Evolutionary conservation across 306 rosid species (phyloP).

Genomic region (Ochetophila trinervis): DNA sequence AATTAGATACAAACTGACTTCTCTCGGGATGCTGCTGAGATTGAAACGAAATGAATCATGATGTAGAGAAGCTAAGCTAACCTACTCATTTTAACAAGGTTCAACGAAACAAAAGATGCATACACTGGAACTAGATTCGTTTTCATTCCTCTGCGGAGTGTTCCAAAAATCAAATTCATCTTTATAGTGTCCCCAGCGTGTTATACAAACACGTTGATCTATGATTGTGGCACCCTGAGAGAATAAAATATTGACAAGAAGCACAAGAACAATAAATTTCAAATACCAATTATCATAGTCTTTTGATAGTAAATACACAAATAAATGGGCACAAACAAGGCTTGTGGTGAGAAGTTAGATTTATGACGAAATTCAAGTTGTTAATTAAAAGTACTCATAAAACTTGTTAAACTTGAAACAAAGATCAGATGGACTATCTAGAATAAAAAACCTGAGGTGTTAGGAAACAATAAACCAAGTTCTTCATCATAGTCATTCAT

Average conservation of each 20-base stretch:
- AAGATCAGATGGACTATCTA: too few relatives aligned
- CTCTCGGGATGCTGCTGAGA: conserved; percentile 39
- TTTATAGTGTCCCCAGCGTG: conserved; percentile 81
- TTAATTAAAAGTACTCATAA: too few relatives aligned
- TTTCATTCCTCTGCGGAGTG: conserved; percentile 33
- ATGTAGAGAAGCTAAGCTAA: background rate
- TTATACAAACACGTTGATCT: conserved; percentile 87
- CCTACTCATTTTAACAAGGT: conserved; percentile 2
- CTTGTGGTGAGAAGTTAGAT: background rate
- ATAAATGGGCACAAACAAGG: background rate
- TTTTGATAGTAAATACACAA: background rate
- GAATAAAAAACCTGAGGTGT: too few relatives aligned
- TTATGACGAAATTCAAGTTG: too few relatives aligned
- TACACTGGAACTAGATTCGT: conserved; percentile 53
- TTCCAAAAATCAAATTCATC: conserved; percentile 77
- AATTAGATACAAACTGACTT: conserved; percentile 51
- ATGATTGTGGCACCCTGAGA: conserved; percentile 87
- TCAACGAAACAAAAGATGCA: conserved; percentile 12
- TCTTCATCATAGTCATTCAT: too few relatives aligned
- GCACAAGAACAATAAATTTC: background rate
- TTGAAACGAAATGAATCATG: background rate
- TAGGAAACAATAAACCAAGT: too few relatives aligned
- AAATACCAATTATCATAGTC: background rate
- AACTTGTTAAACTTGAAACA: too few relatives aligned
- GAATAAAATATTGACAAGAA: conserved; percentile 14